Percentiles rank a stretch among this genome's conserved stretches.
Evolutionary conservation across 2,329 filamentous ascomycete genomes (phyloP).

Genomic region (Paecilomyces dactylethromorphus): DNA sequence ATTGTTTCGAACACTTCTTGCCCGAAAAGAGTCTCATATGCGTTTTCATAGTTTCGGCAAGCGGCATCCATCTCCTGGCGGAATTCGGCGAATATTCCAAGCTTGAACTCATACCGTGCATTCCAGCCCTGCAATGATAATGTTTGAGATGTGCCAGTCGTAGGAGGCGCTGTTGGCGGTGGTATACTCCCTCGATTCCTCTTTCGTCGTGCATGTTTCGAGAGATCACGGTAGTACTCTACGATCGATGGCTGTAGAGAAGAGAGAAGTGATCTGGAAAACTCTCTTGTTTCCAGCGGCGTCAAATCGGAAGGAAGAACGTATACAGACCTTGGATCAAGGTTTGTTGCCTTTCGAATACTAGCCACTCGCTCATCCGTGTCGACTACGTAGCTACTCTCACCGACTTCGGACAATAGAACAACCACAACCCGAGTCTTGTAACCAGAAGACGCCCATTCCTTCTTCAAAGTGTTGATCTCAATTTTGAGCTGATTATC

Average conservation of each 20-base stretch:
- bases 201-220: constrained; percentile 87
- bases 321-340: constrained; percentile 81
- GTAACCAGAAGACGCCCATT: constrained; percentile 55
- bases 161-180: constrained; percentile 74
- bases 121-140: constrained; percentile 86
- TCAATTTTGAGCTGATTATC: constrained; percentile 86
- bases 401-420: constrained; percentile 67
- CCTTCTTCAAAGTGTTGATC: constrained; percentile 68
- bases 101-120: constrained; percentile 90
- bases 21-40: constrained; percentile 76
- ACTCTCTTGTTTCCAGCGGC: constrained; percentile 62
- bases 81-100: constrained; percentile 85
- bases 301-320: constrained; percentile 72
- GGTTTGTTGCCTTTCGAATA: constrained; percentile 69
- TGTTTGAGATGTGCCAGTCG: constrained; percentile 75
- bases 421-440: constrained; percentile 72
- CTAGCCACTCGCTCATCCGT: constrained; percentile 70
- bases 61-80: constrained; percentile 88
- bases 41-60: constrained; percentile 75
- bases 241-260: constrained; percentile 67
- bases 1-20: constrained; percentile 82
- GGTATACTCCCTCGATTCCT: constrained; percentile 71
- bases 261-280: constrained; percentile 65
- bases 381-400: constrained; percentile 52
- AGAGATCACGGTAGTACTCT: constrained; percentile 90